Conservation (phyloP, 1,284 basidiomycete genomes). For the Cutaneotrichosporon dermatis region DNA sequence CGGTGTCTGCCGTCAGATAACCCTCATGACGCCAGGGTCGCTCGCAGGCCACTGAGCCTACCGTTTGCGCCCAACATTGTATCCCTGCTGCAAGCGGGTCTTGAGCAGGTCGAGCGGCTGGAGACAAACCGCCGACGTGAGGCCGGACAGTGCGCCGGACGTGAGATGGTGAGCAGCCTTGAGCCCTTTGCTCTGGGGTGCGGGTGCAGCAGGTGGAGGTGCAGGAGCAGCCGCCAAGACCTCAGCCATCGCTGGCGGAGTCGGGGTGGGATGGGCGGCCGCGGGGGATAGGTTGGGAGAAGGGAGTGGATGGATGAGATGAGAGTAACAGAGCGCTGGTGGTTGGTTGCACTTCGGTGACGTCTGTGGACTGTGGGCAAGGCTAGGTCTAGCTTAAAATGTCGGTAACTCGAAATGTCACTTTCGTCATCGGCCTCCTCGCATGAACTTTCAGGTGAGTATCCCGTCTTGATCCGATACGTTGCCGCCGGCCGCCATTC, state of each 20-base stretch:
- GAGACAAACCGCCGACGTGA: slow-evolving; percentile 44
- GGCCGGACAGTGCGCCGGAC: slow-evolving; percentile 46
- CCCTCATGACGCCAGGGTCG: no score
- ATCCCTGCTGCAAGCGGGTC: slow-evolving; percentile 72
- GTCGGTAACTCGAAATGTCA: not conserved
- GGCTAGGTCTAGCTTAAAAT: not conserved
- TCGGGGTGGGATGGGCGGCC: not conserved
- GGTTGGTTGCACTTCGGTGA: not conserved
- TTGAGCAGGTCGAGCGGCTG: slow-evolving; percentile 72
- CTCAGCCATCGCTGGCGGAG: not conserved
- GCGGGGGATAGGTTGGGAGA: not conserved
- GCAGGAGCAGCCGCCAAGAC: not conserved
- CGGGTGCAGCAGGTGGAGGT: not conserved
- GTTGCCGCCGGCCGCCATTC: not conserved
- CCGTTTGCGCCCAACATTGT: slow-evolving; percentile 29
- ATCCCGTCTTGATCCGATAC: no score
- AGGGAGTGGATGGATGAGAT: not conserved
- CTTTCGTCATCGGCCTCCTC: slow-evolving; percentile 10
- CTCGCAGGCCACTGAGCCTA: not conserved
- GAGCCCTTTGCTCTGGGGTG: not conserved
- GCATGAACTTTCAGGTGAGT: slow-evolving; percentile 16
- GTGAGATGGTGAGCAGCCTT: slow-evolving; percentile 46
- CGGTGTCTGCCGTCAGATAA: slow-evolving; percentile 23
- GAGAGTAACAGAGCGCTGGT: not conserved
- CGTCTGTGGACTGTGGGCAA: no score